Base-by-base conservation (phyloP, 1,139 yeast genomes). In the Debaryomycetaceae sp. region DNA sequence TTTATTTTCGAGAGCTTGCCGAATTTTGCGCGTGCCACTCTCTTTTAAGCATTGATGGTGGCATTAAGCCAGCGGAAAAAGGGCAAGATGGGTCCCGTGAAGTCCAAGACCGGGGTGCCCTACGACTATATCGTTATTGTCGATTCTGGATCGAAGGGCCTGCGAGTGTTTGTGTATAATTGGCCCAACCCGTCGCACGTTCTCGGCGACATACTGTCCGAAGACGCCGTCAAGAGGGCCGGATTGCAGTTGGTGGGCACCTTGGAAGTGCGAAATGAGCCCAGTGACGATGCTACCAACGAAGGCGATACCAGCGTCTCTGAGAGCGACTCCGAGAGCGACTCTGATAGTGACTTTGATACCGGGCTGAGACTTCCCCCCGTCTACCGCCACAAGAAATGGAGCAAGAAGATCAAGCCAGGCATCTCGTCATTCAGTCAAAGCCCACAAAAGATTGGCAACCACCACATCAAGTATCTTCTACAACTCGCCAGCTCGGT, bases 91-190 rank as follows among this genome's bases (percentile, higher is more conserved):
- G 66, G 65, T 3, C 63, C 67, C 2, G 31, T 58, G 7, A 46
- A 43, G 30, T 62, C 66, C 27, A 44, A 51, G 5, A 26, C 26
- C 16, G 72, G 71, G 1, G 51, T 66, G 1, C 82, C 83, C 1
- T 75, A 71, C 39, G 79, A 79, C 46, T 83, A 81, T 51, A 73
- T 83, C 3, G 73, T 85, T 2, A 68, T 85, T 8, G 76, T 85
- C 14, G 95, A 85, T 49, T 83, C 94, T 0, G 95, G 95, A 0
- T 82, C 93, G 2, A 78, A 77, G 28, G 95, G 95, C 0, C 78
- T 93, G 1, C 59, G 95, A 11, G 83, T 83, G 0, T 82, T 72
- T 46, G 71, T 85, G 2, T 85, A 85, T 52, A 69, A 71, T 37
- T 83, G 86, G 83, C 58, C 75, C 23, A 75, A 77, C 39, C 71